Conservation (phyloP, 306 rosid species). For the Malus sieversii region DNA sequence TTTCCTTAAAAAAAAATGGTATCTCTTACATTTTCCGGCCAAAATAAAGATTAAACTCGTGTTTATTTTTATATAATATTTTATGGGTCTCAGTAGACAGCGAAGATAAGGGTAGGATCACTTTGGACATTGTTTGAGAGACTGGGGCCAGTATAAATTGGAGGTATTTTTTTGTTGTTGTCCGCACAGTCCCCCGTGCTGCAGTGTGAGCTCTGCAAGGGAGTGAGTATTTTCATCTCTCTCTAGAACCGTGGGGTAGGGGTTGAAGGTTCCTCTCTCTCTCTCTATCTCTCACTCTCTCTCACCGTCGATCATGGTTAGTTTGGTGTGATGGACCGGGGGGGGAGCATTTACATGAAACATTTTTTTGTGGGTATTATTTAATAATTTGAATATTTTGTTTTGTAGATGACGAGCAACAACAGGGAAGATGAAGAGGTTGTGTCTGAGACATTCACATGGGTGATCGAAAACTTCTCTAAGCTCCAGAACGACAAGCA, state of each 20-base stretch:
- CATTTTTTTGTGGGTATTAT: not conserved
- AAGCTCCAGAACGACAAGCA: not conserved
- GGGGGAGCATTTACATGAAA: not conserved
- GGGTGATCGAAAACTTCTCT: not conserved
- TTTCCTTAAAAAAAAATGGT: too few relatives aligned
- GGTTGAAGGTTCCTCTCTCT: too few relatives aligned
- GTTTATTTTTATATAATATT: too few relatives aligned
- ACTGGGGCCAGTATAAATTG: not conserved
- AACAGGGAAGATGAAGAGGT: not conserved
- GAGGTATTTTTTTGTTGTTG: not conserved
- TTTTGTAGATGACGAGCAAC: not conserved
- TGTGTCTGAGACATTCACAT: not conserved
- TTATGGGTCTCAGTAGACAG: too few relatives aligned
- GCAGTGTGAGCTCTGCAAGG: not conserved
- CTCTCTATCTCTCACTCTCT: not conserved
- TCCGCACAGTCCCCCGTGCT: not conserved
- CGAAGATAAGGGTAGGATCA: not conserved
- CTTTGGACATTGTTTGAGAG: not conserved
- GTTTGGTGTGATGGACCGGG: not conserved
- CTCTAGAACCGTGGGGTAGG: too few relatives aligned
- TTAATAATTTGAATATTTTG: not conserved
- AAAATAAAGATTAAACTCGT: too few relatives aligned
- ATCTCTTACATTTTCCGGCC: too few relatives aligned
- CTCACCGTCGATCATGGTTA: not conserved
- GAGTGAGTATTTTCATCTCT: not conserved